Evolutionary conservation across 2,329 filamentous ascomycete species (phyloP), one percentile per base, ranked within the genome.

Genomic region (Colletotrichum somersetense): DNA sequence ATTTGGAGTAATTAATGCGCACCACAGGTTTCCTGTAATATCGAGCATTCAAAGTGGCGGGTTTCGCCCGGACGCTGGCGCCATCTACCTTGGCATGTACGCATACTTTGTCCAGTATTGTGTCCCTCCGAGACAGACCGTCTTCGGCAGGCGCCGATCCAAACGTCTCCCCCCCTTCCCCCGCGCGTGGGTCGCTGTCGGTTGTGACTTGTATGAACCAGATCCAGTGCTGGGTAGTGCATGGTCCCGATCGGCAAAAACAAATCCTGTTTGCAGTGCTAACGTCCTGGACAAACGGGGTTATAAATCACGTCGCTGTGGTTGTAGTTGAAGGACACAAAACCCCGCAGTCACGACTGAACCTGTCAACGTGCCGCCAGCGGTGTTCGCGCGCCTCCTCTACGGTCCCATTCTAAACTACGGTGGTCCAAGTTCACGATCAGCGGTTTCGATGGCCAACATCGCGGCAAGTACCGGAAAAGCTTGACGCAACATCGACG

Each of bases 1-100:
- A 59, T 44, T 26, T 35, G 26, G 38, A 52, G 69, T 35, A 48
- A 53, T 55, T 35, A 48, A 53, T 55, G 35, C 33, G 40, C 26
- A n/a, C 44, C 26, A 16, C 14, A 26, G 18, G 44, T 53, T 20
- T 14, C 59, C 18, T 18, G 18, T n/a, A 20, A 50, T 23, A 16
- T 30, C 23, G 1, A 62, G 46, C 30, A 40, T 55, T 44, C 48
- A 35, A 64, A 46, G 66, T 72, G 70, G 66, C 66, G 62, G 66
- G 70, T 58, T 30, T 38, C 65, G 53, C 58, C 64, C 33, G 56
- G 64, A 20, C 50, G 50, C 58, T 38, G 50, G 12, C 63, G 44
- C 44, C 20, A 20, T n/a, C 44, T 11, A 46, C 44, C 20, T n/a
- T 46, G 20, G 44, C 20, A n/a, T n/a, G 44, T 48, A n/a, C 44